Evolutionary conservation across 2,329 filamentous ascomycete genomes (phyloP).

Genomic region (Colletotrichum sp.): DNA sequence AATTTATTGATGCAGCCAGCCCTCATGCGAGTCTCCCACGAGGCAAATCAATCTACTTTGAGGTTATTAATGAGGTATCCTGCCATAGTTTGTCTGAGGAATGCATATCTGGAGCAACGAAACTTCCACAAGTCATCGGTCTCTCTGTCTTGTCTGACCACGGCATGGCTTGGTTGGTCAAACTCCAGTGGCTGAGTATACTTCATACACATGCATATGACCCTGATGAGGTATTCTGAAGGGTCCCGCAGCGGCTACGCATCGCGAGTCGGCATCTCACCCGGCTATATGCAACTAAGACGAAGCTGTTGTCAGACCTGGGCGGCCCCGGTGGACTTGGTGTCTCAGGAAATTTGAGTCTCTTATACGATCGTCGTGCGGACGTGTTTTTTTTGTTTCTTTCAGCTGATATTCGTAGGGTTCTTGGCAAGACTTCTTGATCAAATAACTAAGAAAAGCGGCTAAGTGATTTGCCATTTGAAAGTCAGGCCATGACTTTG

Average conservation of each 20-base stretch:
- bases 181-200: too few species aligned
- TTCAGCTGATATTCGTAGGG: background rate
- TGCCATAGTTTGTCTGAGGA: too few species aligned
- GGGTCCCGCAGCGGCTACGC: background rate
- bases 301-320: background rate
- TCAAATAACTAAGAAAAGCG: accelerated
- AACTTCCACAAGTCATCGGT: background rate
- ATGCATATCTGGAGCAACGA: background rate
- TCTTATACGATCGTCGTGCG: background rate
- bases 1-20: background rate
- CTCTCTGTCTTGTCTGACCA: background rate
- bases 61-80: background rate
- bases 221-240: background rate
- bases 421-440: background rate
- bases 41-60: background rate
- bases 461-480: background rate
- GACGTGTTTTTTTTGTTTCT: background rate
- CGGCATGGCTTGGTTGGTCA: too few species aligned
- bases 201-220: accelerated
- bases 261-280: background rate
- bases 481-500: background rate
- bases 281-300: background rate
- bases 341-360: background rate
- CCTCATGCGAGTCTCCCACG: too few species aligned
- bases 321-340: background rate